Conservation (phyloP, 371 early-diverging fungal genomes). For the Capillidium heterosporum region DNA sequence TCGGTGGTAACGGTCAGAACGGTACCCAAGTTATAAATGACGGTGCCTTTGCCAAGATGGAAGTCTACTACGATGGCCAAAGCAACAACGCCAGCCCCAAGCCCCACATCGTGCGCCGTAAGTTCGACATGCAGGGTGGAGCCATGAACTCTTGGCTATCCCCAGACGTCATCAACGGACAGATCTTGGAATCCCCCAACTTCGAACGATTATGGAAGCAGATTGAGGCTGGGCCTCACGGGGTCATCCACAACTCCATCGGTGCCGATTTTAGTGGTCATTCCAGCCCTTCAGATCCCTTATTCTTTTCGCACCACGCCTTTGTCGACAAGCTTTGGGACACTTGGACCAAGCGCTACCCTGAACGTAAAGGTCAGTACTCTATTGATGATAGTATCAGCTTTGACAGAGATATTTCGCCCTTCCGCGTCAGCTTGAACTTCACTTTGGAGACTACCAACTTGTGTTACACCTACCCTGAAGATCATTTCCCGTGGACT, state of each 20-base stretch:
- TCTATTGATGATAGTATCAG: not conserved
- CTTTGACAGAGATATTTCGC: not conserved
- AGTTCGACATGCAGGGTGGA: not conserved
- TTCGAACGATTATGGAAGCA: not conserved
- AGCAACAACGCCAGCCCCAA: not conserved
- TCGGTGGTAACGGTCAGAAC: not conserved
- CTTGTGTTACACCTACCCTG: slow-evolving; percentile 3
- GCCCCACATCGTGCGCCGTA: not conserved
- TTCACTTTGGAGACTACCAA: not conserved
- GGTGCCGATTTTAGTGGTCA: slow-evolving; percentile 6
- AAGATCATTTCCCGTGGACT: slow-evolving; percentile 4
- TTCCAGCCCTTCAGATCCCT: slow-evolving; percentile 1
- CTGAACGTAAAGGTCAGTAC: not conserved
- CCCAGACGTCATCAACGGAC: not conserved
- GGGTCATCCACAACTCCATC: slow-evolving; percentile 2
- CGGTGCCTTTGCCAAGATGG: not conserved
- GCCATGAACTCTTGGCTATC: not conserved
- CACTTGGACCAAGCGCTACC: not conserved
- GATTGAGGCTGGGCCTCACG: slow-evolving; percentile 1
- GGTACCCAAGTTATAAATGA: not conserved
- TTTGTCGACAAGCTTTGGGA: slow-evolving; percentile 8
- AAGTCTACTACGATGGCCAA: not conserved
- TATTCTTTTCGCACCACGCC: slow-evolving; percentile 8
- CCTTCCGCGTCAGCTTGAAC: not conserved
- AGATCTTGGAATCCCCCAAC: not conserved